Evolutionary conservation across 75 land plant species (phyloP).

Genomic region (Sequoia sempervirens): DNA sequence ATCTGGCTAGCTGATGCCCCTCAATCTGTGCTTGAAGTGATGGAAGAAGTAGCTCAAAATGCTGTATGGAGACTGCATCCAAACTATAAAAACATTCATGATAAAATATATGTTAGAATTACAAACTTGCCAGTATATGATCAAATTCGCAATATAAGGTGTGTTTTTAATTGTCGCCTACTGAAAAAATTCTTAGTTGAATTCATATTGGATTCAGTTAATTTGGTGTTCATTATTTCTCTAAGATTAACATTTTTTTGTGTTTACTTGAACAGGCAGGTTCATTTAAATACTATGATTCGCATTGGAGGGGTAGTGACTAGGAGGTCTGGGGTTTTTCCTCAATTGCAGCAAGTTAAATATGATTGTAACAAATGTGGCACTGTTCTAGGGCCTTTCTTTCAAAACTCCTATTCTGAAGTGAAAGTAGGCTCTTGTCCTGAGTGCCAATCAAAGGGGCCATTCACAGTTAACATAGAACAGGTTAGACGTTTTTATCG

Average conservation of each 20-base stretch:
- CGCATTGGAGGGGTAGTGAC: conserved; percentile 98
- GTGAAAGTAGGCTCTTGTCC: conserved; percentile 99
- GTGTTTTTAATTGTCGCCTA: neutral
- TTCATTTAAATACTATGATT: conserved; percentile 91
- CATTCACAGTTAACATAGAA: conserved; percentile 90
- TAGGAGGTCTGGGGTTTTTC: conserved; percentile 93
- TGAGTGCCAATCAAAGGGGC: conserved; percentile 97
- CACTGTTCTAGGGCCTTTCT: conserved; percentile 77
- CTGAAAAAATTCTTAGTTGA: neutral
- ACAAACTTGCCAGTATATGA: conserved; percentile 88
- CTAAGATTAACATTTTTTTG: neutral
- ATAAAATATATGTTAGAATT: conserved; percentile 85
- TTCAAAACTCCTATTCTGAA: conserved; percentile 90
- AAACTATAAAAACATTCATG: conserved; percentile 88
- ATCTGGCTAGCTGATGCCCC: conserved; percentile 99
- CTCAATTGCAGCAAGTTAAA: conserved; percentile 95
- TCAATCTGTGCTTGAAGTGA: conserved; percentile 82
- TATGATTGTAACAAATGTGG: conserved; percentile 97
- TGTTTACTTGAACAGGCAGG: conserved; percentile 44
- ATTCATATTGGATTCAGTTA: neutral
- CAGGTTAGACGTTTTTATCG: conserved; percentile 42
- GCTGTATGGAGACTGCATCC: conserved; percentile 74
- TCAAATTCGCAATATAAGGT: conserved; percentile 95
- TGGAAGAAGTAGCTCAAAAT: conserved; percentile 86
- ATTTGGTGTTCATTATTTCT: neutral